Evolutionary conservation across 495 filamentous ascomycete species (phyloP).

Genomic region (Lasiosphaeria ovina): DNA sequence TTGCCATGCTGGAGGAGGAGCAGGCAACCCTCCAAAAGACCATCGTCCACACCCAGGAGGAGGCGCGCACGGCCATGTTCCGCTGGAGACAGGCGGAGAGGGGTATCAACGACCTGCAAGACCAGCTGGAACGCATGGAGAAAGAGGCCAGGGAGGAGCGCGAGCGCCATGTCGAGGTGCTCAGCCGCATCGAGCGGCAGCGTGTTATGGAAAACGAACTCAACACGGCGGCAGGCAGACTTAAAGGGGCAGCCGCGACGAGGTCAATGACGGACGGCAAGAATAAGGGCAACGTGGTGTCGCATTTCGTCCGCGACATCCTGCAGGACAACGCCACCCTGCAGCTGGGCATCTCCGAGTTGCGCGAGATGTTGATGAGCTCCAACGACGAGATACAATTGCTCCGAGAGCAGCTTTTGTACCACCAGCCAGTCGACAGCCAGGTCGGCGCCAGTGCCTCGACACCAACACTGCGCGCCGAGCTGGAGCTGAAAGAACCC

Average conservation of each 20-base stretch:
- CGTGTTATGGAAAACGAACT: conserved; percentile 73
- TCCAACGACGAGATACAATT: conserved; percentile 93
- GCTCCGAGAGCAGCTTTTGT: conserved; percentile 77
- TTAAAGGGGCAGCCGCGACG: conserved; percentile 74
- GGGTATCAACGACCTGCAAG: conserved; percentile 68
- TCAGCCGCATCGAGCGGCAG: conserved; percentile 76
- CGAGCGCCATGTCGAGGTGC: conserved; percentile 75
- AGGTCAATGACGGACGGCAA: conserved; percentile 57
- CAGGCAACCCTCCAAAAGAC: conserved; percentile 68
- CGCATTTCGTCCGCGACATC: conserved; percentile 92
- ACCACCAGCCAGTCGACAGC: conserved; percentile 63
- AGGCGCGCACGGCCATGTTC: conserved; percentile 70
- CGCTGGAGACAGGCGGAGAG: conserved; percentile 82
- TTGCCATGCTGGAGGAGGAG: conserved; percentile 75
- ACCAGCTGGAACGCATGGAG: conserved; percentile 87
- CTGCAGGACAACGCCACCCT: conserved; percentile 92
- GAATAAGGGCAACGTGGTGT: conserved; percentile 61
- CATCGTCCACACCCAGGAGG: conserved; percentile 62
- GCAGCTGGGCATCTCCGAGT: conserved; percentile 83
- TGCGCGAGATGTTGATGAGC: conserved; percentile 84
- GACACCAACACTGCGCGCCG: conserved; percentile 61
- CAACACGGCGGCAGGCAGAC: conserved; percentile 67
- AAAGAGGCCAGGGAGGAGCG: conserved; percentile 79
- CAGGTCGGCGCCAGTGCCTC: conserved; percentile 26
- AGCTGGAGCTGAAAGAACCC: conserved; percentile 58